phyloP scores from a whole-genome alignment of 371 early-diverging fungal genomes.

The Mucor sp. region DNA sequence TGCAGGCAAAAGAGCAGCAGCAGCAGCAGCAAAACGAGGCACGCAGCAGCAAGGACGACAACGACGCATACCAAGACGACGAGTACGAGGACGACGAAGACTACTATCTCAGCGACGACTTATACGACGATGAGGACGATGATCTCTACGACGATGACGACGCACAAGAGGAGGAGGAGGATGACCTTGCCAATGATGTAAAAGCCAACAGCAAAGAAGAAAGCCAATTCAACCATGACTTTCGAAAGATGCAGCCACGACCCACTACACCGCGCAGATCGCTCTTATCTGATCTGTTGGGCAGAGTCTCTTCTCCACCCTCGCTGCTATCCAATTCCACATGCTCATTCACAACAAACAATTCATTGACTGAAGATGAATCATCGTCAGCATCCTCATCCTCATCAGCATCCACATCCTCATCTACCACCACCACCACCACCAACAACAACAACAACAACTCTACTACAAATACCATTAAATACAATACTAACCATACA shows the following conservation, averaged over 20 bases:
- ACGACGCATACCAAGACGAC: neutral
- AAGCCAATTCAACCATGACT: conserved; percentile 11
- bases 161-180: conserved; percentile 25
- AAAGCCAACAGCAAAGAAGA: neutral
- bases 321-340: conserved; percentile 20
- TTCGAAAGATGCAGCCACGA: conserved; percentile 24
- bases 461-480: neutral
- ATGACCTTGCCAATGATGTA: conserved; percentile 22
- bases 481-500: conserved; percentile 3
- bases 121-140: conserved; percentile 23
- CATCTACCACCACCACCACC: neutral
- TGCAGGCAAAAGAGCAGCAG: neutral
- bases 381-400: neutral
- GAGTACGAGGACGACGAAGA: conserved; percentile 7
- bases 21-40: neutral
- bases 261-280: conserved; percentile 27
- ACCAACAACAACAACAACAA: too few relatives aligned
- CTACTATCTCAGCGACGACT: neutral
- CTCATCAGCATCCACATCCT: neutral
- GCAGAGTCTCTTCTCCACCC: conserved; percentile 17
- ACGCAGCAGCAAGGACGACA: neutral
- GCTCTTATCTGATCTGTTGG: conserved; percentile 21
- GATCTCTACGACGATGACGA: conserved; percentile 12
- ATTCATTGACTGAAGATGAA: neutral
- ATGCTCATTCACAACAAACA: conserved; percentile 12